Base-by-base conservation (phyloP, 306 rosid species). In the Dalbergia oliveri region DNA sequence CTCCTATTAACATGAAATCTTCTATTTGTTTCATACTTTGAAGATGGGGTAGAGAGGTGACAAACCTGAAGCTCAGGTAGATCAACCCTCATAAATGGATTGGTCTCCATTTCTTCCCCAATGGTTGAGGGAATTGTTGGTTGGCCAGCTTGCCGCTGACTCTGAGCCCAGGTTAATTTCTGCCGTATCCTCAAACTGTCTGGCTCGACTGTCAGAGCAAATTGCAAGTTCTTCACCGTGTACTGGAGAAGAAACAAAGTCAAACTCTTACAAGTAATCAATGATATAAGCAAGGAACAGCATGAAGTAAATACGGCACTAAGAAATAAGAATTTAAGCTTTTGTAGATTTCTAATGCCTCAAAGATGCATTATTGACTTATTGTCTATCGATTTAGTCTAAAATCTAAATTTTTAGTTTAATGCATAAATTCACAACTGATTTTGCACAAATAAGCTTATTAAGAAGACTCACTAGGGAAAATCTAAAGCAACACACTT, bases 81-180 rank as follows among this genome's bases (percentile, higher is more conserved):
- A 67, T 89, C 94, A 61, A 84, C 94, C 56, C 97, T 87, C 86
- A 91, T 87, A 79, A 91, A 93, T 15, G 94, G 97, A 69, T 93
- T 84, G 34, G 91, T 91, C 79, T 89, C 97, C 86, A 84, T n/a
- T 79, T 93, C 97, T 45, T 90, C 90, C 81, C 79, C 93, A 35
- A 93, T 91, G 75, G 93, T 88, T 11, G 97, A 93, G 43, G 97
- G 93, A 79, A 91, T 69, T 0, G 93, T 88, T 10, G 94, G 94
- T 45, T 76, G 89, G 43, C 90, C 94, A 14, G 89, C 85, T 58
- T 86, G 78, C 56, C 81, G 88, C 85, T 83, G 91, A 73, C 83
- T 73, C 81, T 89, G 87, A 65, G 94, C 91, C 94, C 92, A 93
- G 15, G 77, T 60, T 85, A 91, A 79, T 85, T 93, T 93, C 62